A percentile compares a stretch with the other conserved stretches of the same genome.
Evolutionary conservation across 2,329 filamentous ascomycete genomes (phyloP).

Genomic region (Neonectria faginata): DNA sequence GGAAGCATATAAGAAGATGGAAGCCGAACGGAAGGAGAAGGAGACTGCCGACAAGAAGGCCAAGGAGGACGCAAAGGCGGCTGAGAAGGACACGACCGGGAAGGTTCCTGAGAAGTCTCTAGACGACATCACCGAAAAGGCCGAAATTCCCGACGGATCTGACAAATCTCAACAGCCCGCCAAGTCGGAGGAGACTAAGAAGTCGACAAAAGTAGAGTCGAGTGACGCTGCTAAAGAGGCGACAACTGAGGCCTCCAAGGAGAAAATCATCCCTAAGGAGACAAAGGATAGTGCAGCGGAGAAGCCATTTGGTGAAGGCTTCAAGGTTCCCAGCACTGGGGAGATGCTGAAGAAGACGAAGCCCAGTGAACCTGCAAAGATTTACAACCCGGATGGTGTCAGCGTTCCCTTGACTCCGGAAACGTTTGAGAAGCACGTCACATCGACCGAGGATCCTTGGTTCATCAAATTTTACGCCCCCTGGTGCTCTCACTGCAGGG

Average conservation of each 20-base stretch:
- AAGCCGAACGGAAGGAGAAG: conserved; percentile 21
- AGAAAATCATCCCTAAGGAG: not conserved
- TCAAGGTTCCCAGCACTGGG: conserved; percentile 48
- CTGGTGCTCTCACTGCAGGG: conserved; percentile 96
- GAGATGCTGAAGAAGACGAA: conserved; percentile 50
- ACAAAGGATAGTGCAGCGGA: conserved; percentile 25
- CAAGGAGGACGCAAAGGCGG: conserved; percentile 28
- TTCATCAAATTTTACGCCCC: conserved; percentile 99
- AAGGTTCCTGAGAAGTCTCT: conserved; percentile 26
- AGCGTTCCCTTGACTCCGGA: conserved; percentile 84
- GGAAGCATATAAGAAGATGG: conserved; percentile 52
- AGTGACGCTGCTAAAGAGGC: conserved; percentile 30
- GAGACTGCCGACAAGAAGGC: conserved; percentile 36
- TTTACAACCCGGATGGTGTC: conserved; percentile 79
- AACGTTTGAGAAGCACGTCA: conserved; percentile 87
- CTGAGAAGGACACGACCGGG: conserved; percentile 29
- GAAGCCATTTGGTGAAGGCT: conserved; percentile 46
- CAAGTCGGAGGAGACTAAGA: conserved; percentile 43
- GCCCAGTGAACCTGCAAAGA: conserved; percentile 62
- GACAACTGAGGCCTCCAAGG: conserved; percentile 45
- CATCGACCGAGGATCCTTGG: conserved; percentile 90
- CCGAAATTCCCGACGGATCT: conserved; percentile 47
- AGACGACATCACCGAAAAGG: conserved; percentile 44
- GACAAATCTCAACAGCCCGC: conserved; percentile 42
- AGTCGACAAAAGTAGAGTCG: conserved; percentile 36